Conservation (phyloP, 2,329 filamentous ascomycete species). For the Sphaerulina vaccinii region DNA sequence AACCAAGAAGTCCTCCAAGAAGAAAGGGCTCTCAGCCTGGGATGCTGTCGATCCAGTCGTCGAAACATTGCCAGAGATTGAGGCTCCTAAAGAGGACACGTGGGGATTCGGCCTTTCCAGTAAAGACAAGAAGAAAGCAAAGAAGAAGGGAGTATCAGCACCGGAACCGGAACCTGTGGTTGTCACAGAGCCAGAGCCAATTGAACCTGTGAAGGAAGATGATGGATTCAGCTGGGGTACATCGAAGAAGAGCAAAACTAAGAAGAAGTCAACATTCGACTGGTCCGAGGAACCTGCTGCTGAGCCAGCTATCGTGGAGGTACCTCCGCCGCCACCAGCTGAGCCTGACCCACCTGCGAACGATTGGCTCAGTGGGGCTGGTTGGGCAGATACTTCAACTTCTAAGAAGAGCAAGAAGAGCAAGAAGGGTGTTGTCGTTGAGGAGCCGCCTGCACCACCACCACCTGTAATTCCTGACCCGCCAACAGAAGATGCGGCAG, state of each 20-base stretch:
- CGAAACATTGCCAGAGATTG: conserved; percentile 32
- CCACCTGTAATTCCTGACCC: conserved; percentile 38
- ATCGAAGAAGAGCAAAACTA: conserved; percentile 42
- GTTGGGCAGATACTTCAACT: conserved; percentile 32
- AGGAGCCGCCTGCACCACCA: conserved; percentile 29
- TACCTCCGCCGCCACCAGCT: conserved; percentile 29
- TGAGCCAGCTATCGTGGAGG: conserved; percentile 22
- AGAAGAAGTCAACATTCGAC: conserved; percentile 41
- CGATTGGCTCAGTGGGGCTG: conserved; percentile 30
- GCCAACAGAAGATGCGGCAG: conserved; percentile 33
- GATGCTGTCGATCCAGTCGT: neutral
- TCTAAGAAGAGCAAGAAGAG: conserved; percentile 34
- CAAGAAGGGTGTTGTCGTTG: too few relatives aligned
- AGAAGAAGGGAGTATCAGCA: conserved; percentile 51
- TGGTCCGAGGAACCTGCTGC: conserved; percentile 29
- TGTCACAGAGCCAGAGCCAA: conserved; percentile 23
- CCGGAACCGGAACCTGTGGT: conserved; percentile 21
- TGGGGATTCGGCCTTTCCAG: conserved; percentile 38
- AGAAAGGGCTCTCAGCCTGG: conserved; percentile 39
- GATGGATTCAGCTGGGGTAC: conserved; percentile 27
- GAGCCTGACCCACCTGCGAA: conserved; percentile 39
- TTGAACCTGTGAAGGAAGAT: conserved; percentile 23
- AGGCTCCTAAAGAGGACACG: conserved; percentile 37
- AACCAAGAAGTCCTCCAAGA: conserved; percentile 39
- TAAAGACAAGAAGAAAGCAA: conserved; percentile 48